Evolutionary conservation across 352 stramenopile genomes (phyloP), one percentile per base, ranked within the genome.

Genomic region (Phytophthora vignae): DNA sequence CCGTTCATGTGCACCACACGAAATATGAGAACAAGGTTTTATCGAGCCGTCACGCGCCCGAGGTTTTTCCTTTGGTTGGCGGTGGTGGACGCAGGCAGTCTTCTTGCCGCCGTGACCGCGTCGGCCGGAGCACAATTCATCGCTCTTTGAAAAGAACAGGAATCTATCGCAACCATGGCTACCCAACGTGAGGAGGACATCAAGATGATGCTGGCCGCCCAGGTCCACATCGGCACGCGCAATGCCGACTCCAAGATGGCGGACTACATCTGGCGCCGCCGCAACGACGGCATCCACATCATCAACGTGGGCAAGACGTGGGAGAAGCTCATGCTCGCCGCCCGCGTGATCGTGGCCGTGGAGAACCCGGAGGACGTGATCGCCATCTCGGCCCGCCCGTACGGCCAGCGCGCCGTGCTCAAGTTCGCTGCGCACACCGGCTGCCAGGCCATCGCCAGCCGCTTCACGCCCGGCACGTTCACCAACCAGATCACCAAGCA

Each of bases 401-500:
- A 99, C 91, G 98, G 98, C 83, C 98, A 99, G 96, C 95, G 98
- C 76, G 98, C 98, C 67, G 98, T 99, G 77, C 94, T 99, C 73
- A 99, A 99, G 93, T 99, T 99, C 78, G 97, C 98, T 44, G 97
- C 99, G 78, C 99, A 99, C 97, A 99, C 98, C 61, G 98, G 98
- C 69, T 88, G 90, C 75, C 84, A 98, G 73, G 98, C 94, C 68
- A 99, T 99, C 86, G 98, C 97, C 62, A 98, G 97, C 81, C 97
- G 98, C 78, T 99, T 99, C 94, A 99, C 98, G 38, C 98, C 98
- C 53, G 98, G 98, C 88, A 99, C 98, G 66, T 99, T 99, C 88
- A 99, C 98, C 40, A 99, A 99, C 91, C 98, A 99, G 90, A 99
- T 99, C 92, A 99, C 98, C 70, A 99, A 99, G 92, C 98, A 99